Evolutionary conservation across 345 rosid species (phyloP), one percentile per base, ranked within the genome.

Genomic region (Eutrema heterophyllum): DNA sequence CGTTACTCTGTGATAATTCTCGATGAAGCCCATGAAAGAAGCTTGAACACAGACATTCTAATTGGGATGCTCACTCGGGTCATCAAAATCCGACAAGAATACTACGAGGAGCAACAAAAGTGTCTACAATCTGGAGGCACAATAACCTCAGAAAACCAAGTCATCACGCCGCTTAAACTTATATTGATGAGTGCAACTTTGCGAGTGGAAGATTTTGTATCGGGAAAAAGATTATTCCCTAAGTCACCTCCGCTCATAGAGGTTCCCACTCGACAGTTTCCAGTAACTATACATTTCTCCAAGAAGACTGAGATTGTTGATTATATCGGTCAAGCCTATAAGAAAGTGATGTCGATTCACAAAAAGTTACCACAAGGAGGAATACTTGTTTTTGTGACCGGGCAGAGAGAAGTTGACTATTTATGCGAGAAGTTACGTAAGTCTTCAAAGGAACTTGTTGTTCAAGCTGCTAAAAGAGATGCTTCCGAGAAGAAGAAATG

Each of bases 1-100:
- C 87, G 86, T 44, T 93, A 93, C 84, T 93, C 96, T 4, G 89
- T 91, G 78, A 81, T 93, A 68, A 81, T 93, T 72, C 85, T 93
- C 62, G 97, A 91, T 69, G 97, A 93, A 82, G 97, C 97, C 70
- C 98, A 93, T 76, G 98, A 93, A 77, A 88, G 98, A 80, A 91
- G 92, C 86, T 79, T 91, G 73, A 93, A 91, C 83, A 93, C 97
- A 15, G 98, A 93, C 81, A 91, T 93, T 80, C 91, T 93, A 53
- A 91, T 91, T 15, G 96, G 98, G 60, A 89, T 93, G 96, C 89
- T 93, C 63, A 87, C 96, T 44, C 87, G 92, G 62, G 83, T 86
- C 72, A 81, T 89, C 79, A 80, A 41, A 59, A 81, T 84, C 66
- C 97, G 97, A 40, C 87, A 87, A 88, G 84, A 78, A 39, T 73